Base-by-base conservation (phyloP, 129 eudicot species). In the Centella asiatica region DNA sequence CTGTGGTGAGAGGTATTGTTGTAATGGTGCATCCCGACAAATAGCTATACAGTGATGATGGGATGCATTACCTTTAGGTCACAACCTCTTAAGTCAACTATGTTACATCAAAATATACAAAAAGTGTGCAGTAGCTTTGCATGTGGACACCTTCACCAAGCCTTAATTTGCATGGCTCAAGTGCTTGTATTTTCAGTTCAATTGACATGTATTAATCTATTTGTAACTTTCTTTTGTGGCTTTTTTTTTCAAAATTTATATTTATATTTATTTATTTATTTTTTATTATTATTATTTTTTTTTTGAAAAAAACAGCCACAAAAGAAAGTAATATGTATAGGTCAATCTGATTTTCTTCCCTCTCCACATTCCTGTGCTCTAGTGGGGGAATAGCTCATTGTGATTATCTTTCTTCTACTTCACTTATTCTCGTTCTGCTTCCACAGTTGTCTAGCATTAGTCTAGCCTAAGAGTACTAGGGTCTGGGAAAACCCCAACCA, bases 81-180 rank as follows among this genome's bases (percentile, higher is more conserved):
- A 78, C 88, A 71, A 78, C 23, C 59, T 70, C 57, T n/a, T 34
- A 82, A 79, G 95, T 85, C 95, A 85, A 85, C 95, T 78, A 40
- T 81, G 85, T 79, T 74, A 63, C 88, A 85, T 79, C 79, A 75
- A 37, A 68, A 26, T 33, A 29, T 49, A 76, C 79, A 75, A 37
- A 68, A 26, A 27, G 24, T 49, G n/a, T 62, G 70, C 50, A 62
- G 45, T 40, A 24, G 27, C 42, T 56, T n/a, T 56, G 42, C 44
- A 56, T 31, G 62, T 56, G 62, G 62, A 56, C 62, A 55, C 60
- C 40, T 55, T 55, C 40, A 29, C 60, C 60, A 27, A 13, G 61
- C 54, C 78, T 55, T n/a, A n/a, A n/a, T n/a, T 72, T 83, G 80
- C 87, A 83, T 83, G 85, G 87, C 69, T 72, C 57, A 18, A 20